These are phyloP conservation scores for Metrosideros polymorpha DNA, from an alignment of 441 rosid species.

Conservation along the genomic window DNA sequence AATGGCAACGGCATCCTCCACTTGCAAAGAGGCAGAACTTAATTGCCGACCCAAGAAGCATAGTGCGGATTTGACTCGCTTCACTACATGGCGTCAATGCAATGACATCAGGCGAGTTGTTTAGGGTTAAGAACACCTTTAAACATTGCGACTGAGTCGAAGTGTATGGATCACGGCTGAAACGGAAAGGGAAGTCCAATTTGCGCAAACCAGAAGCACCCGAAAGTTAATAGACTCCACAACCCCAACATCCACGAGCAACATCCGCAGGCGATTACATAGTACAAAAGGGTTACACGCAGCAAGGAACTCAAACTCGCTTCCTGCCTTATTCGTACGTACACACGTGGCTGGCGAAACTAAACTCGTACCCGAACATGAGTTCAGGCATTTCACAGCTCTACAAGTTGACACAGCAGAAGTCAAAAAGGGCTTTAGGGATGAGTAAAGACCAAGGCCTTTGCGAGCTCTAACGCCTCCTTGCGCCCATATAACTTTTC, in stretches of 20 bases:
- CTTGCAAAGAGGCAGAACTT: neutral
- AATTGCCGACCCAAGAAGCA: neutral
- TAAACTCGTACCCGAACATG: neutral
- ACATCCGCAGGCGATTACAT: neutral
- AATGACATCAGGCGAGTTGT: no score
- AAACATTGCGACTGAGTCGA: no score
- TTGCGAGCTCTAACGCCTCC: constrained; percentile 64
- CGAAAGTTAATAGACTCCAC: neutral
- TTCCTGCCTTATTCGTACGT: neutral
- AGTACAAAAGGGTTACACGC: neutral
- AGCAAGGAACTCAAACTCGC: neutral
- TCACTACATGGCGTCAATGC: no score
- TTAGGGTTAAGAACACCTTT: no score
- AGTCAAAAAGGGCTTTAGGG: constrained; percentile 3
- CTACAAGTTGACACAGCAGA: neutral
- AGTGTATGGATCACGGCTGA: no score
- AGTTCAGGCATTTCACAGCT: neutral
- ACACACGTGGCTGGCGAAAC: neutral
- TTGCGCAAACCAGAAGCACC: no score
- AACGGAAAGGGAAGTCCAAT: no score
- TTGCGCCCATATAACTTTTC: constrained; percentile 71
- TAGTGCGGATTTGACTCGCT: no score
- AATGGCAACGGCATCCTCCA: neutral
- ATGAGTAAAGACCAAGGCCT: constrained; percentile 38
- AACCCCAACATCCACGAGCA: neutral